Evolutionary conservation across 352 stramenopile genomes (phyloP).

Genomic region (Blastocystis sp.): DNA sequence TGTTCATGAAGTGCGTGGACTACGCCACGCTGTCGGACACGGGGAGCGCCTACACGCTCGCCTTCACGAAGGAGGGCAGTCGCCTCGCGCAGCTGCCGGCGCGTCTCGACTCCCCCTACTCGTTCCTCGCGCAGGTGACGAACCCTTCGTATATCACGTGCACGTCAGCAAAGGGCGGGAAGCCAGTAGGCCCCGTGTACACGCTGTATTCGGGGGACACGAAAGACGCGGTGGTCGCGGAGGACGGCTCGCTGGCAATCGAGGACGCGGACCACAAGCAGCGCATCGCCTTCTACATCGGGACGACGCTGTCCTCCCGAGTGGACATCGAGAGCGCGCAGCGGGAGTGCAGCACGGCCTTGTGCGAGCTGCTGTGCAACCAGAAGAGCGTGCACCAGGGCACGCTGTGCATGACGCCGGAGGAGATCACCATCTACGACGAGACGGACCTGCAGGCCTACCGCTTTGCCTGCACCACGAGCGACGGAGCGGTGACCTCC

Average conservation of each 20-base stretch:
- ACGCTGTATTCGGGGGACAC: background rate
- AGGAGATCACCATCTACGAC: background rate
- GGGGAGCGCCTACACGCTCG: background rate
- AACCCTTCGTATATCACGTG: background rate
- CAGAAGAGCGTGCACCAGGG: background rate
- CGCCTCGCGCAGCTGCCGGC: background rate
- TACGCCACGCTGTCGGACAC: background rate
- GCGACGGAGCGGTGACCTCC: background rate
- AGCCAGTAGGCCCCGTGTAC: background rate
- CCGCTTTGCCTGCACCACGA: background rate
- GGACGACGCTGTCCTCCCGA: background rate
- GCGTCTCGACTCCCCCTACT: background rate
- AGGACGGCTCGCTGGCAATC: background rate
- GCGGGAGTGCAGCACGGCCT: background rate
- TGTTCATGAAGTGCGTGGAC: background rate
- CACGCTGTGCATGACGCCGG: background rate
- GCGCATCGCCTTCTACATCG: background rate
- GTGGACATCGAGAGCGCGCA: background rate
- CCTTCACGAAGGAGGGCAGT: background rate
- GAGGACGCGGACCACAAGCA: background rate
- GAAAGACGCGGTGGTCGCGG: background rate
- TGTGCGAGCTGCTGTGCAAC: background rate
- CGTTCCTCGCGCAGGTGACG: background rate
- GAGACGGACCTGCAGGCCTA: background rate
- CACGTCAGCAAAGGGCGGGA: background rate